A percentile compares a stretch with the other conserved stretches of the same genome.
Conservation (phyloP, 2,329 filamentous ascomycete species). For the Paraconiothyrium sp. region DNA sequence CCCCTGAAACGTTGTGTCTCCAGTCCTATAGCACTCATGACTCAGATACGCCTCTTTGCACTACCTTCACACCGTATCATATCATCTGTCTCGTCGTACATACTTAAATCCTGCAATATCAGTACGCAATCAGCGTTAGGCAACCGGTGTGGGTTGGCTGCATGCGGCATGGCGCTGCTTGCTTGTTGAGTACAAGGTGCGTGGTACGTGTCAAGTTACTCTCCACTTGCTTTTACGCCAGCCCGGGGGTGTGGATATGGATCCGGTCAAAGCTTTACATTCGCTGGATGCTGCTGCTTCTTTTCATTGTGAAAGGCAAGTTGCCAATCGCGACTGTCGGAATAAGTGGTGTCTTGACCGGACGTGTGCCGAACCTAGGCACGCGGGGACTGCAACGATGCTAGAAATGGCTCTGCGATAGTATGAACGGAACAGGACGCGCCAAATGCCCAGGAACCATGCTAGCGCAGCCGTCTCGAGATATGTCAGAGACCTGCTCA, state of each 20-base stretch:
- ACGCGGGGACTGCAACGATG: background rate
- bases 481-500: no score
- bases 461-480: background rate
- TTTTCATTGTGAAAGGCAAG: background rate
- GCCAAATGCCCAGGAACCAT: background rate
- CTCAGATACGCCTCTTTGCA: background rate
- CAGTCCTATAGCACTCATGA: background rate
- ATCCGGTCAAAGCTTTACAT: constrained; percentile 6
- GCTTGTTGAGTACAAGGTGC: constrained; percentile 23
- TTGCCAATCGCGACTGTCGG: background rate
- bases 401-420: background rate
- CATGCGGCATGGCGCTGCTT: constrained; percentile 18
- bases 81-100: background rate
- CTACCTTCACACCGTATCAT: background rate
- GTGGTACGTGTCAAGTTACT: constrained; percentile 27
- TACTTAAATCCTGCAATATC: background rate
- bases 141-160: constrained; percentile 9
- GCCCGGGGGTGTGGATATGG: constrained; percentile 5
- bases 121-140: constrained; percentile 4
- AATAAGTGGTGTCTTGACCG: constrained; percentile 6
- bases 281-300: background rate
- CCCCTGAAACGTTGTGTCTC: constrained; percentile 8
- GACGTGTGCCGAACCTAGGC: background rate
- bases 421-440: background rate
- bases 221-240: constrained; percentile 10